Evolutionary conservation across 2,329 filamentous ascomycete species (phyloP), one percentile per base, ranked within the genome.

Genomic region (Aureobasidium sp.): DNA sequence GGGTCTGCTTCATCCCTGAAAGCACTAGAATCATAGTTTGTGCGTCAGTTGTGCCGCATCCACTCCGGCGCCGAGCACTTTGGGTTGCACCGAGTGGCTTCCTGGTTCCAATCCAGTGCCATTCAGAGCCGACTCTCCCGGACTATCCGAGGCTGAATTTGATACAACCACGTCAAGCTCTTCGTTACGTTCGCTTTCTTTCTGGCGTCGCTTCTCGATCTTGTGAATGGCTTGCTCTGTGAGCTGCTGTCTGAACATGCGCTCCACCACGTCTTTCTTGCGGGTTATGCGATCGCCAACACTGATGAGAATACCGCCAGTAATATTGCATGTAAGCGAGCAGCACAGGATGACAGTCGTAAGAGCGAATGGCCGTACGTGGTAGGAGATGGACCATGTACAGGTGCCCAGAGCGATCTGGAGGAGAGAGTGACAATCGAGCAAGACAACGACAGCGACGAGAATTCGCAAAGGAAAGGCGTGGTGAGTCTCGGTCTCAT

Each of bases 231-330:
- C 85, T 66, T 85, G 79, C 50, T 81, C 75, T 0, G 90, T 95
- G 61, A 95, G 74, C 65, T 90, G 85, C 70, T 94, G 90, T 34
- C 89, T 79, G 68, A 89, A 84, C 74, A 94, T 83, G 48, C 86
- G 81, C 69, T 92, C 86, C 27, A 91, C 79, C 0, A 95, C 89
- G 45, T 95, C 90, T 81, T 91, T 93, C 80, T 95, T 95, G 55
- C 90, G 79, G 2, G 90, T 91, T 65, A 82, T 83, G 25, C 86
- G 82, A 69, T 93, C 90, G 1, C 90, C 90, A 16, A 91, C 79
- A 66, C 80, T 85, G 70, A 95, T 95, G 30, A 93, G 71, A 1
- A 95, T 74, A 3, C 90, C 90, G 0, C 87, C 90, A 0, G 83
- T 83, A 65, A 91, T 86, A 71, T 95, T 95, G 70, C 85, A 88